Evolutionary conservation across 768 basidiomycete species (phyloP), one percentile per base, ranked within the genome.

Genomic region (Tricholoma hemisulphureum): DNA sequence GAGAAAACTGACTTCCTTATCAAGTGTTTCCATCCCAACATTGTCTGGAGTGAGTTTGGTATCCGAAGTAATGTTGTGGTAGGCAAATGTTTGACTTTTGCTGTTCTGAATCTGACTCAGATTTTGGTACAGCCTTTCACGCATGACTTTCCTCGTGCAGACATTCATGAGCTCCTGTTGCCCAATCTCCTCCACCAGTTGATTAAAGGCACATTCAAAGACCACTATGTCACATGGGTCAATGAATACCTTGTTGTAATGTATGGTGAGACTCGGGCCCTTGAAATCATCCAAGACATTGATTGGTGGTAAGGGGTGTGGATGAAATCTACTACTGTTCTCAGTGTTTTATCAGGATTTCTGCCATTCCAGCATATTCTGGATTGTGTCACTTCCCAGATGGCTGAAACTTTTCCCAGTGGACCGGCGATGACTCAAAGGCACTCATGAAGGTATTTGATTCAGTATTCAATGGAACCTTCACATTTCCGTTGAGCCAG

Each of bases 351-450:
- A 16, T 24, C 24, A 73, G 70, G 1, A 67, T 71, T 41, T 59
- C 67, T 5, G 62, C 61, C 0, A 58, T 64, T 1, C 62, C 62
- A 23, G 11, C 54, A 35, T 59, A 41, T 26, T 20, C 58, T 8
- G 55, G 48, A 8, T 16, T 58, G 2, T 21, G 58, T 3, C 43
- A 59, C 0, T 73, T 74, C 14, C 63, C 70, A 0, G 57, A 72
- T 20, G 70, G 71, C 0, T 39, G 57, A 0, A 54, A 56, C 1
- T 72, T 73, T 48, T 67, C 66, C 16, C 72, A 73, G 31, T 74
- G 73, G 73, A 74, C 71, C 0, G 64, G 72, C 10, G 53, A 73
- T 16, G 65, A 74, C 18, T 73, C 67, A 0, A 73, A 73, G 26
- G 69, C 63, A 0, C 49, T 75, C 0, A 74, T 74, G 69, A 74